Percentiles rank a stretch among this genome's conserved stretches.
These are phyloP conservation scores for Voacanga thouarsii DNA, from an alignment of 257 asterid genomes.

Conservation along the genomic window DNA sequence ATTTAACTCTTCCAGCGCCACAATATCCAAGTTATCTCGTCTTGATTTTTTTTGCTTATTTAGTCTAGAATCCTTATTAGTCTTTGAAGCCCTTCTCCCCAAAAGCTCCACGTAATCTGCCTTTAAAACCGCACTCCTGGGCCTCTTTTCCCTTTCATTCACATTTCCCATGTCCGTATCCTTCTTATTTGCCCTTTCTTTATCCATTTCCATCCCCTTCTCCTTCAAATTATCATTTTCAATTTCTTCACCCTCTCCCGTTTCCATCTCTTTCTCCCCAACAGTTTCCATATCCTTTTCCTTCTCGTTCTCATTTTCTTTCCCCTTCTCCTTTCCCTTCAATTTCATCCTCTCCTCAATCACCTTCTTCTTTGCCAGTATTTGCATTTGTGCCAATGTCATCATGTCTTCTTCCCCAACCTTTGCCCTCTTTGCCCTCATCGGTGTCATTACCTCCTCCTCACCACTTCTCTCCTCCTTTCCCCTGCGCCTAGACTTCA, in stretches of 20 bases:
- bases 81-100: constrained; percentile 12
- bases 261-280: constrained; percentile 13
- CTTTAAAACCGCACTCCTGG: constrained; percentile 15
- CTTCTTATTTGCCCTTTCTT: constrained; percentile 17
- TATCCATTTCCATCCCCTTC: constrained; percentile 14
- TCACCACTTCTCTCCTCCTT: constrained; percentile 17
- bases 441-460: constrained; percentile 28
- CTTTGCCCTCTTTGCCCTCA: constrained; percentile 26
- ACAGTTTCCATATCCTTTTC: background rate
- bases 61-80: constrained; percentile 21
- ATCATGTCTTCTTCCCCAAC: constrained; percentile 57
- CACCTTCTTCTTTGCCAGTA: constrained; percentile 49
- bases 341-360: constrained; percentile 18
- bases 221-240: constrained; percentile 8
- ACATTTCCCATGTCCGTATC: constrained; percentile 4
- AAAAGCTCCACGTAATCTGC: constrained; percentile 9
- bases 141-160: constrained; percentile 26
- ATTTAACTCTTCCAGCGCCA: constrained; percentile 51
- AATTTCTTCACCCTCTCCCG: constrained; percentile 3
- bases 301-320: constrained; percentile 15
- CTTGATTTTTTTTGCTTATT: constrained; percentile 28
- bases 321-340: constrained; percentile 28
- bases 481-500: constrained; percentile 17
- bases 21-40: constrained; percentile 39
- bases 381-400: constrained; percentile 80